Conservation (phyloP, 2,329 filamentous ascomycete genomes). For the Pseudogymnoascus sp. region DNA sequence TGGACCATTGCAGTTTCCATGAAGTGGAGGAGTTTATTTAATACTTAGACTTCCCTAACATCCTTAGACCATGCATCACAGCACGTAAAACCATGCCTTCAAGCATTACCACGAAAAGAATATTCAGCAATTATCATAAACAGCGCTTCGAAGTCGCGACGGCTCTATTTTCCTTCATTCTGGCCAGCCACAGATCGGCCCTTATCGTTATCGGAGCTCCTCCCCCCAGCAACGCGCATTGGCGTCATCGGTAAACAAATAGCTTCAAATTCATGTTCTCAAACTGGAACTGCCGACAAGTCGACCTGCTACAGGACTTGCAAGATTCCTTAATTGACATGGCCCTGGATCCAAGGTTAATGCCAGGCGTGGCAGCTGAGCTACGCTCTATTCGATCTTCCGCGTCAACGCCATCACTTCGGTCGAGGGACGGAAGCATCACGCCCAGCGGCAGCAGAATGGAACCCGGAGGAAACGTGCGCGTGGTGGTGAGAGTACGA, state of each 20-base stretch:
- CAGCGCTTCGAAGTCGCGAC: not conserved
- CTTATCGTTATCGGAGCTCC: conserved; percentile 9
- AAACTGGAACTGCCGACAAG: conserved; percentile 22
- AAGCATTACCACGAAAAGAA: conserved; percentile 1
- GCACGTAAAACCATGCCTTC: not conserved
- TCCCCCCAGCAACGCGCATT: conserved; percentile 13
- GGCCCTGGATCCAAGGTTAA: conserved; percentile 36
- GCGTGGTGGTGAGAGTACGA: conserved; percentile 73
- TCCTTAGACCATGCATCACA: not conserved
- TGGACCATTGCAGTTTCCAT: conserved; percentile 6
- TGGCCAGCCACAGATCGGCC: conserved; percentile 6
- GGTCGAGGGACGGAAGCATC: conserved; percentile 62
- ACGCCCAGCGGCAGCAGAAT: conserved; percentile 50
- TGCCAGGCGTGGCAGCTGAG: conserved; percentile 36
- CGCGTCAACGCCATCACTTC: conserved; percentile 71
- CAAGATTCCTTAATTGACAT: conserved; percentile 33
- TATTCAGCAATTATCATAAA: conserved; percentile 2
- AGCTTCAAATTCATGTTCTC: conserved; percentile 23
- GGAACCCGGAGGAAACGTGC: conserved; percentile 63
- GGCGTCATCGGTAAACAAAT: conserved; percentile 14
- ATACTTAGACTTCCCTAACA: conserved; percentile 2
- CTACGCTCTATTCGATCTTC: conserved; percentile 48
- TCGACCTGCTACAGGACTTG: conserved; percentile 22
- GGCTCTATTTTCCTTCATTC: conserved; percentile 2
- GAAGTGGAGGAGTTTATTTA: conserved; percentile 6